These are phyloP conservation scores for Fusarium torulosum DNA, from an alignment of 2,329 filamentous ascomycete species.

Conservation along the genomic window DNA sequence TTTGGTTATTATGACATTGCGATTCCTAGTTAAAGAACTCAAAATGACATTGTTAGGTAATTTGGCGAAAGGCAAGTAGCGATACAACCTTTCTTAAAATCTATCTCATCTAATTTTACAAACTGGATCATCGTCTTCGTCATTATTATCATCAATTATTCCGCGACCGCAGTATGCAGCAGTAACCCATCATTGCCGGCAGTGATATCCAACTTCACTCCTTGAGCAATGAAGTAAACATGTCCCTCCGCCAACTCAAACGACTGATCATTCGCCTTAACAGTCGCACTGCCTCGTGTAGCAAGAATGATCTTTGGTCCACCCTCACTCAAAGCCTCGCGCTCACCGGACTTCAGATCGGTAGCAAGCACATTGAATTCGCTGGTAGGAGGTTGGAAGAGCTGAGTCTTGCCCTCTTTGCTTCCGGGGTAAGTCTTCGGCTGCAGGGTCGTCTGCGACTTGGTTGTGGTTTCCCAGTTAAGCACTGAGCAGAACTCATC, in stretches of 20 bases:
- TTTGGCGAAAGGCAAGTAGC: not conserved
- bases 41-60: not conserved
- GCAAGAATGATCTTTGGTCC: slow-evolving; percentile 44
- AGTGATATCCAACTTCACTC: slow-evolving; percentile 39
- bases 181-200: slow-evolving; percentile 37
- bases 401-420: slow-evolving; percentile 69
- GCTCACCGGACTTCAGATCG: slow-evolving; percentile 67
- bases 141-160: slow-evolving; percentile 10
- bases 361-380: slow-evolving; percentile 79
- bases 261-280: slow-evolving; percentile 35
- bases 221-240: slow-evolving; percentile 45
- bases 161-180: slow-evolving; percentile 41
- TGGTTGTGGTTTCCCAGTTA: slow-evolving; percentile 72
- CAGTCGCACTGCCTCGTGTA: slow-evolving; percentile 38
- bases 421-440: slow-evolving; percentile 63
- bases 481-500: slow-evolving; percentile 73
- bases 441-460: slow-evolving; percentile 67
- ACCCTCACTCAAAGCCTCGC: slow-evolving; percentile 58
- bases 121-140: not conserved
- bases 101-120: slow-evolving; percentile 3
- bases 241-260: slow-evolving; percentile 45
- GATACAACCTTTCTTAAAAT: not conserved
- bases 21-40: too few relatives aligned
- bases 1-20: too few relatives aligned
- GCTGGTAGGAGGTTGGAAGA: slow-evolving; percentile 75